Conservation (phyloP, 768 basidiomycete genomes). For the Gyrodon lividus region DNA sequence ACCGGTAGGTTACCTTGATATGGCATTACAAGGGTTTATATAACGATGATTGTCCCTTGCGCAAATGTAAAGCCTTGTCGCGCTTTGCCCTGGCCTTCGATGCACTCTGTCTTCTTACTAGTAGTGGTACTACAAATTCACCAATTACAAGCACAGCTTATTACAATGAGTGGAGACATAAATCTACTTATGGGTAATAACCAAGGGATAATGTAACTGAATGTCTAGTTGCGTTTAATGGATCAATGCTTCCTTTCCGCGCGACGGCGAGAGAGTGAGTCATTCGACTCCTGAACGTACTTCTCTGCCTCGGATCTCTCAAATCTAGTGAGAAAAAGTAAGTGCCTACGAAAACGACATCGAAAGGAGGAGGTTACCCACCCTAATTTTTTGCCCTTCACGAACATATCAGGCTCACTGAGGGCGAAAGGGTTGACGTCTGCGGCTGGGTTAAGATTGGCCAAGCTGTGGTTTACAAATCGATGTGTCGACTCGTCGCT, state of each 20-base stretch:
- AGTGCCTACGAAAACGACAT: conserved; percentile 15
- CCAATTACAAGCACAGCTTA: background rate
- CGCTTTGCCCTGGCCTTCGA: too few species aligned
- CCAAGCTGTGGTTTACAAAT: conserved; percentile 95
- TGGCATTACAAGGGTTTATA: too few species aligned
- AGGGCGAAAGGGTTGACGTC: conserved; percentile 92
- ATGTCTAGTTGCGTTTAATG: conserved; percentile 1
- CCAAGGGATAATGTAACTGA: conserved; percentile 1
- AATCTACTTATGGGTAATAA: conserved; percentile 12
- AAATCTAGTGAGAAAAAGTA: conserved; percentile 44
- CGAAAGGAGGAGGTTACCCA: conserved; percentile 37
- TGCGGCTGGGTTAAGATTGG: conserved; percentile 70
- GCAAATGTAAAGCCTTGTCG: too few species aligned
- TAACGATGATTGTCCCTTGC: too few species aligned
- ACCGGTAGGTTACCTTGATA: too few species aligned
- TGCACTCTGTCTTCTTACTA: too few species aligned
- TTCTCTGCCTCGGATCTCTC: conserved; percentile 64
- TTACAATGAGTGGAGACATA: conserved; percentile 23
- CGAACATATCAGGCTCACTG: conserved; percentile 82
- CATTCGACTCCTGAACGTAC: conserved; percentile 62
- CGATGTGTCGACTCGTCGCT: conserved; percentile 92
- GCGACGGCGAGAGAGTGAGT: conserved; percentile 43
- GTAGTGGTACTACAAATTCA: background rate
- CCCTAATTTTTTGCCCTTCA: conserved; percentile 76
- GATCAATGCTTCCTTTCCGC: conserved; percentile 31